Conservation (phyloP, 78 protist genomes). For the Ministeria vibrans region DNA sequence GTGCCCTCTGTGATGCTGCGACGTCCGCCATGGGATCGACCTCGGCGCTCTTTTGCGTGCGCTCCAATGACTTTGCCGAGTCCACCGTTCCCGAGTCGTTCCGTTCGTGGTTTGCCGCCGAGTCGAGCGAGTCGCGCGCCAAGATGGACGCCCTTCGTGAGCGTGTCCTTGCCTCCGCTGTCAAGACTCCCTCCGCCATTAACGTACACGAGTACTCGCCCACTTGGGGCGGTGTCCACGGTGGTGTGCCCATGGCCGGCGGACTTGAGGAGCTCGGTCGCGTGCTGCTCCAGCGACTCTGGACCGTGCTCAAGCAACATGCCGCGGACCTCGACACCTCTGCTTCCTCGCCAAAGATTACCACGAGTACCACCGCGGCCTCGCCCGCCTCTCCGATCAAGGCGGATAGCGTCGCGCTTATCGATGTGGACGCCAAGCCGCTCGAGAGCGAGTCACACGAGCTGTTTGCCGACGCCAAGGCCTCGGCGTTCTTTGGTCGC, state of each 20-base stretch:
- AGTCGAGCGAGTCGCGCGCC: background rate
- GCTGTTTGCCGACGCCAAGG: background rate
- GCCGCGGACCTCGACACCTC: no score
- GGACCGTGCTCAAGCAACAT: conserved; percentile 2
- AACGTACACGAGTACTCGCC: conserved; percentile 24
- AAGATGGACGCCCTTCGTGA: conserved; percentile 19
- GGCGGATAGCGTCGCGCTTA: background rate
- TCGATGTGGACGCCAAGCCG: background rate
- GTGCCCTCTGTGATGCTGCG: conserved; percentile 18
- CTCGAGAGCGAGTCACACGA: background rate
- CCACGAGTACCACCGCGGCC: background rate
- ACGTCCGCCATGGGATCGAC: no score
- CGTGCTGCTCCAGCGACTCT: conserved; percentile 39
- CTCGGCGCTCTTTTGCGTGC: conserved; percentile 45
- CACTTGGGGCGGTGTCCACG: conserved; percentile 31
- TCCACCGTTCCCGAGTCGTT: conserved; percentile 30
- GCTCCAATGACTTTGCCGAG: conserved; percentile 9
- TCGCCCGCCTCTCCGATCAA: background rate
- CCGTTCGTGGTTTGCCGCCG: conserved; percentile 16
- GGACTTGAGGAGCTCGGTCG: conserved; percentile 24
- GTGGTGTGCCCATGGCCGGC: conserved; percentile 20
- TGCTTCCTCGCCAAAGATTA: background rate
- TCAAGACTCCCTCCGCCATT: no score
- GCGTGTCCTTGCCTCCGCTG: background rate
- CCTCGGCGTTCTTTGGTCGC: conserved; percentile 7